Evolutionary conservation across 306 rosid genomes (phyloP).

Genomic region (Lathyrus aphaca): DNA sequence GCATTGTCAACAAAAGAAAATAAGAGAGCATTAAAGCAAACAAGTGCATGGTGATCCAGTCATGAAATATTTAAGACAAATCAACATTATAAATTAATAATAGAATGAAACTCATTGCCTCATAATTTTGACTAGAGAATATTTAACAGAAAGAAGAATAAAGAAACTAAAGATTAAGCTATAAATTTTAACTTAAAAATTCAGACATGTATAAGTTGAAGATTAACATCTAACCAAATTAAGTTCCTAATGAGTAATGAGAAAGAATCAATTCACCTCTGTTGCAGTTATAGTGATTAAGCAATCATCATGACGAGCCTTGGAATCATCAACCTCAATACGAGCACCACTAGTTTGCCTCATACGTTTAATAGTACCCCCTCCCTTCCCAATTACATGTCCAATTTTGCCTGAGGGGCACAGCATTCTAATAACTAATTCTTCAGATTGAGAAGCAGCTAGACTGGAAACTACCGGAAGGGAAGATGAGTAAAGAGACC

Average conservation of each 20-base stretch:
- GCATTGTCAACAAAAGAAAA: too few relatives aligned
- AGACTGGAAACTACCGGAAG: constrained; percentile 77
- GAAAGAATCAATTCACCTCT: constrained; percentile 56
- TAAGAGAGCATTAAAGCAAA: too few relatives aligned
- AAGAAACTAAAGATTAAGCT: constrained; percentile 13
- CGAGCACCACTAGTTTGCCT: constrained; percentile 93
- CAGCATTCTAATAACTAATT: constrained; percentile 50
- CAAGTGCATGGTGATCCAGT: neutral
- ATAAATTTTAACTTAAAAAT: constrained; percentile 6
- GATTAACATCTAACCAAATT: too few relatives aligned
- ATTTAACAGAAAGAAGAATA: neutral
- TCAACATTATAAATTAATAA: neutral
- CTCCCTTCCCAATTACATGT: constrained; percentile 94
- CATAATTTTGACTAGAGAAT: neutral
- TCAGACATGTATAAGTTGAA: too few relatives aligned
- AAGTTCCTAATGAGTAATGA: too few relatives aligned
- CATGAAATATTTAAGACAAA: neutral
- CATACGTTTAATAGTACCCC: constrained; percentile 85
- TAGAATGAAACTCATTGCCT: neutral
- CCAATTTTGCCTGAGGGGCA: constrained; percentile 94
- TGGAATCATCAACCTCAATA: constrained; percentile 90
- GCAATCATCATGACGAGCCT: constrained; percentile 69
- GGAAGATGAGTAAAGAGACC: constrained; percentile 82
- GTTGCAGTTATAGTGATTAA: constrained; percentile 69
- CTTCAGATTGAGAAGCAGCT: constrained; percentile 67